phyloP scores from a whole-genome alignment of 2,329 filamentous ascomycete genomes.

The Juglanconis oblonga region DNA sequence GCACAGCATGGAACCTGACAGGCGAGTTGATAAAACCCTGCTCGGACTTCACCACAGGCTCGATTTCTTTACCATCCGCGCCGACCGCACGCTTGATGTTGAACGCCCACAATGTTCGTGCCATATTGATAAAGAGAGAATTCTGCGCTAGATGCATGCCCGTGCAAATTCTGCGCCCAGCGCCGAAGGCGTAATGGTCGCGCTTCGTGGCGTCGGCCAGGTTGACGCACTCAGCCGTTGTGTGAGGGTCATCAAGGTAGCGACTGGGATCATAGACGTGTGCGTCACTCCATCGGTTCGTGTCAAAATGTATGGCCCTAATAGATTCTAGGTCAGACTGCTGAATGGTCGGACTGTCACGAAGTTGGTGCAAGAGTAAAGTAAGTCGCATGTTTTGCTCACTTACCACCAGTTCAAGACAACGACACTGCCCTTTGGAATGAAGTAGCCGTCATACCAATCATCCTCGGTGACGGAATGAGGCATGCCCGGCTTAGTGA shows the following conservation, averaged over 20 bases:
- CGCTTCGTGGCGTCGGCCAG: constrained; percentile 22
- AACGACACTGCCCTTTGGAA: constrained; percentile 34
- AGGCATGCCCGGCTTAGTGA: constrained; percentile 29
- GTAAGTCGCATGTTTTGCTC: no score
- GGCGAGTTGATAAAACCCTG: constrained; percentile 1
- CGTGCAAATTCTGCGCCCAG: constrained; percentile 42
- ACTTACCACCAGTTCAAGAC: constrained; percentile 29
- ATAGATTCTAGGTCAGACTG: neutral
- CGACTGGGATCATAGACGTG: constrained; percentile 23
- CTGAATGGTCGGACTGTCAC: no score
- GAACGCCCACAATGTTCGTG: constrained; percentile 44
- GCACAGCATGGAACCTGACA: neutral
- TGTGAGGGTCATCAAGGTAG: neutral
- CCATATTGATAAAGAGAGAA: constrained; percentile 40
- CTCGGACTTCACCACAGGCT: neutral
- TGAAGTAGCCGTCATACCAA: constrained; percentile 32
- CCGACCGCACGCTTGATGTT: constrained; percentile 26
- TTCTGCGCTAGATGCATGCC: constrained; percentile 46
- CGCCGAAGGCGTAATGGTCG: constrained; percentile 42
- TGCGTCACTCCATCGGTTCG: constrained; percentile 21
- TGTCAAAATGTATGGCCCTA: constrained; percentile 30
- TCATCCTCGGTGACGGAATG: constrained; percentile 35
- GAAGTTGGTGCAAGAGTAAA: no score
- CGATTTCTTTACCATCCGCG: neutral
- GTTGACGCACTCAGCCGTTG: constrained; percentile 23